These are phyloP conservation scores for Pichia sp. DNA, from an alignment of 1,139 yeast species.

Conservation along the genomic window DNA sequence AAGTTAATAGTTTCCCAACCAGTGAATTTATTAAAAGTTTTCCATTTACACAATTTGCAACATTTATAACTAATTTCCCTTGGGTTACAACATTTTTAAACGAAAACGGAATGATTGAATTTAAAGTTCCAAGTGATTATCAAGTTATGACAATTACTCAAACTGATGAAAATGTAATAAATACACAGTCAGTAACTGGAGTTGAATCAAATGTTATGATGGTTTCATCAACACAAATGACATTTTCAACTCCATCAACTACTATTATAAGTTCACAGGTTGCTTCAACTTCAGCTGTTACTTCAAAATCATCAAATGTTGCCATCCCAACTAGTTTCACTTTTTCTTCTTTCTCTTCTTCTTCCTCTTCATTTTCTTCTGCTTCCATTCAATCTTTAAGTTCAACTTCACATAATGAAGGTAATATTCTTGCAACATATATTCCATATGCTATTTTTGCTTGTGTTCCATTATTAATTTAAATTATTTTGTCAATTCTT, in stretches of 20 bases:
- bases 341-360: not conserved
- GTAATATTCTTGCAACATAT: not conserved
- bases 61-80: constrained; percentile 37
- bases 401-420: not conserved
- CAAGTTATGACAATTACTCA: constrained; percentile 8
- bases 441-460: not conserved
- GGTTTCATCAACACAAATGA: too few relatives aligned
- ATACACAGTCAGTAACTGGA: too few relatives aligned
- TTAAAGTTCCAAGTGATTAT: constrained; percentile 31
- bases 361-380: not conserved
- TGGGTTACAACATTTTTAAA: constrained; percentile 36
- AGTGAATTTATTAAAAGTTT: constrained; percentile 31
- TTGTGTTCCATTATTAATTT: not conserved
- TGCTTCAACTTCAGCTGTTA: not conserved
- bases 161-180: not conserved
- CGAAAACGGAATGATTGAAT: constrained; percentile 31
- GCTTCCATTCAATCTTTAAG: not conserved
- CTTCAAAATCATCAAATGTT: not conserved
- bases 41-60: constrained; percentile 38
- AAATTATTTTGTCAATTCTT: not conserved
- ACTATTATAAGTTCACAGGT: too few relatives aligned
- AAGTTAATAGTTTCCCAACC: constrained; percentile 21
- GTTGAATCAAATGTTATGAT: too few relatives aligned
- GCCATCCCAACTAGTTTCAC: not conserved
- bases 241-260: too few relatives aligned